Percentiles rank a stretch among this genome's conserved stretches.
These are phyloP conservation scores for Garcia nutans DNA, from an alignment of 345 rosid genomes.

Conservation along the genomic window DNA sequence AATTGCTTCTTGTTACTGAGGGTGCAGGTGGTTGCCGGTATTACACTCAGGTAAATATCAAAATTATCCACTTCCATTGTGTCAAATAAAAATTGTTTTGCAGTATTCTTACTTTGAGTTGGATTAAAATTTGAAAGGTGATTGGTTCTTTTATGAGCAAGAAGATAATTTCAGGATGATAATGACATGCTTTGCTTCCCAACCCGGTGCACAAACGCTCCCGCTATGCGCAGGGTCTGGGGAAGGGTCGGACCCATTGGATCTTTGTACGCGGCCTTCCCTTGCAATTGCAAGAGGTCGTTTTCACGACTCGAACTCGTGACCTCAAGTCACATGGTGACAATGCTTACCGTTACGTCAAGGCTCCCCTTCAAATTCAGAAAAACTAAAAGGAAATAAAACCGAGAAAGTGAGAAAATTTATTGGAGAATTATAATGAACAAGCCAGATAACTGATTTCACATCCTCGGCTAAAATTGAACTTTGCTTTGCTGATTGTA, in stretches of 20 bases:
- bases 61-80: background rate
- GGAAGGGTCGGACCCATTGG: no score
- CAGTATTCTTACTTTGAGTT: background rate
- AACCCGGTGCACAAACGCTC: no score
- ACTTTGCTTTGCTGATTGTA: background rate
- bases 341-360: no score
- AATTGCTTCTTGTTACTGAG: slow-evolving; percentile 85
- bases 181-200: background rate
- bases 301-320: no score
- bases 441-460: background rate
- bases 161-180: background rate
- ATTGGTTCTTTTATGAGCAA: background rate
- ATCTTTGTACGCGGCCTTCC: no score
- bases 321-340: no score
- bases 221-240: no score
- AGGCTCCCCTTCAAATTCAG: no score
- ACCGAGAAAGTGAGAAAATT: background rate
- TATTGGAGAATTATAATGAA: background rate
- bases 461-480: background rate
- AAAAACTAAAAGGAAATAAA: background rate
- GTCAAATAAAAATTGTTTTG: background rate
- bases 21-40: slow-evolving; percentile 89
- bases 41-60: slow-evolving; percentile 70
- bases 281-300: no score
- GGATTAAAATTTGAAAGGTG: background rate